Conservation (phyloP, 2,329 filamentous ascomycete species). For the Coleophoma crateriformis region DNA sequence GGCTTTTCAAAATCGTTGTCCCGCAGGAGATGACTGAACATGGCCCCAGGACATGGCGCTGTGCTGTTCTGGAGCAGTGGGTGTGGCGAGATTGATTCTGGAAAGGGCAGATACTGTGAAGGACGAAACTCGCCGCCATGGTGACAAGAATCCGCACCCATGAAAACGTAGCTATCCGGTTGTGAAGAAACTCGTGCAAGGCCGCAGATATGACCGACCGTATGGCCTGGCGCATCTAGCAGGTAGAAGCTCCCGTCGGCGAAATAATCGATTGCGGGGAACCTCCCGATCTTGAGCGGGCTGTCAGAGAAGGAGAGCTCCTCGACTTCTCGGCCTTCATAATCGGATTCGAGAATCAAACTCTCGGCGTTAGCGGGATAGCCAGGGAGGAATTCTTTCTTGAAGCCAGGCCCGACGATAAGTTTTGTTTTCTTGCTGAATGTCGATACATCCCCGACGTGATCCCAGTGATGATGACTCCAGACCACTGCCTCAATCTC, state of each 20-base stretch:
- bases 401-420: conserved; percentile 42
- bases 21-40: conserved; percentile 25
- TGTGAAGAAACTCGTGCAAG: conserved; percentile 35
- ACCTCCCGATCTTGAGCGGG: conserved; percentile 33
- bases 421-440: conserved; percentile 36
- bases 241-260: conserved; percentile 50
- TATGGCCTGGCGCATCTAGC: conserved; percentile 45
- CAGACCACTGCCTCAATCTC: conserved; percentile 30
- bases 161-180: conserved; percentile 36
- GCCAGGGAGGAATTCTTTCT: conserved; percentile 32
- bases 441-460: conserved; percentile 34
- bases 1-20: conserved; percentile 14
- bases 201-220: conserved; percentile 40
- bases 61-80: conserved; percentile 21
- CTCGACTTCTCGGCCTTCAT: conserved; percentile 28
- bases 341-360: conserved; percentile 33
- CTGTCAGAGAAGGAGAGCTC: conserved; percentile 25
- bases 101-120: conserved; percentile 29
- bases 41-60: not conserved
- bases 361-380: conserved; percentile 35
- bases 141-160: conserved; percentile 42
- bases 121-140: conserved; percentile 35
- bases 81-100: conserved; percentile 26
- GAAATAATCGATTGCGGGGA: conserved; percentile 44
- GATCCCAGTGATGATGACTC: conserved; percentile 34